These are phyloP conservation scores for Tubosaeta sp. DNA, from an alignment of 768 basidiomycete genomes.

Conservation along the genomic window DNA sequence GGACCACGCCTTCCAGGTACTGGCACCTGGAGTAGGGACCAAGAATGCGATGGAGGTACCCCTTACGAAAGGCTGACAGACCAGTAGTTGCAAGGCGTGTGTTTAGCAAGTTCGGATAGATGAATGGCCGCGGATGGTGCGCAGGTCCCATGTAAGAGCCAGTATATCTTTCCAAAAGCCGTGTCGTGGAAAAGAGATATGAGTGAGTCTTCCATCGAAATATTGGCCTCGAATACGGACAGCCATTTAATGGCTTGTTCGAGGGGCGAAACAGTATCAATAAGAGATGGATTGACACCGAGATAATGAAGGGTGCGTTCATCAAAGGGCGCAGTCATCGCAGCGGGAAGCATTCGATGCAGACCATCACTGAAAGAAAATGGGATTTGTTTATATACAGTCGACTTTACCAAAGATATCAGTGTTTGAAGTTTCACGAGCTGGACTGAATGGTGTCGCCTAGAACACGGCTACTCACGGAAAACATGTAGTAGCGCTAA, in stretches of 20 bases:
- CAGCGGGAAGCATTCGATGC: too few species aligned
- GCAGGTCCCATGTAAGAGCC: conserved; percentile 51
- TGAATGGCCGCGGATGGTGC: conserved; percentile 39
- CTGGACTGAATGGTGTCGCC: too few species aligned
- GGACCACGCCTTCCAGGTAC: conserved; percentile 57
- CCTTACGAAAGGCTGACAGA: conserved; percentile 15
- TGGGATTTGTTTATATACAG: too few species aligned
- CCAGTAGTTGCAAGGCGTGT: conserved; percentile 31
- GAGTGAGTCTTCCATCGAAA: conserved; percentile 3
- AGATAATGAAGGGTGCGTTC: conserved; percentile 20
- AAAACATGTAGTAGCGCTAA: too few species aligned
- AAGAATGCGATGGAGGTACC: conserved; percentile 53
- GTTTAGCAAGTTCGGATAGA: conserved; percentile 35
- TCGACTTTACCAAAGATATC: too few species aligned
- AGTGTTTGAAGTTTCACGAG: too few species aligned
- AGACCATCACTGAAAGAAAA: too few species aligned
- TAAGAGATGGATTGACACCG: conserved; percentile 5
- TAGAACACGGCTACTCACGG: too few species aligned
- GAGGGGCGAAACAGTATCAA: conserved; percentile 8
- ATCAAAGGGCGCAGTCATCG: conserved; percentile 9
- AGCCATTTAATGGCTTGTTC: conserved; percentile 19
- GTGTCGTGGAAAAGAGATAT: conserved; percentile 17
- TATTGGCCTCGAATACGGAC: conserved; percentile 7
- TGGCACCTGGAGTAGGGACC: conserved; percentile 34
- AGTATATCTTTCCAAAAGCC: conserved; percentile 50